Percentiles rank a stretch among this genome's conserved stretches.
These are phyloP conservation scores for Camelina hispida DNA, from an alignment of 345 rosid species.

Conservation along the genomic window DNA sequence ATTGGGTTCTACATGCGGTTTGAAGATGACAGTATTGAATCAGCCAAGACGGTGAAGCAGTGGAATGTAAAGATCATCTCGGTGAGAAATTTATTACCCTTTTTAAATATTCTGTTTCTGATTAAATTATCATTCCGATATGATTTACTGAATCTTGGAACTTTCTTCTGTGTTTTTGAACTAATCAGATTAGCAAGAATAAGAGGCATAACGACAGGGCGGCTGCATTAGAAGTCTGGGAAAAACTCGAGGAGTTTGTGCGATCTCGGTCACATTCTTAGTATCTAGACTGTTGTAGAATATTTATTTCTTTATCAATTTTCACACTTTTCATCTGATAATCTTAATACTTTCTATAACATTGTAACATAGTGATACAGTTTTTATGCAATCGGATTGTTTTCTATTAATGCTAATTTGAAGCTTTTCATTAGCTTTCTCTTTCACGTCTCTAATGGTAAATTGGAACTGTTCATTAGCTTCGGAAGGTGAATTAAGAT, in stretches of 20 bases:
- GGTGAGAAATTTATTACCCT: constrained; percentile 47
- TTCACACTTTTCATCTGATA: constrained; percentile 11
- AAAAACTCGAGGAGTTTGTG: constrained; percentile 86
- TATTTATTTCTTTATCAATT: constrained; percentile 37
- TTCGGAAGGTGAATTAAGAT: not conserved
- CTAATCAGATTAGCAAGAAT: constrained; percentile 89
- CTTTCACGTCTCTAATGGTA: not conserved
- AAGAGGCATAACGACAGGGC: constrained; percentile 95
- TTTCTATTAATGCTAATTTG: not conserved
- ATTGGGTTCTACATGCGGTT: constrained; percentile 92
- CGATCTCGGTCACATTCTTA: constrained; percentile 83
- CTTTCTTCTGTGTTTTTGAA: constrained; percentile 29
- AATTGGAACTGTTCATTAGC: no score
- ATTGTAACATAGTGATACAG: constrained; percentile 29
- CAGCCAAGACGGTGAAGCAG: constrained; percentile 91
- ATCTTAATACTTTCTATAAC: constrained; percentile 29
- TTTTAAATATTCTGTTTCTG: not conserved
- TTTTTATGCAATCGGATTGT: constrained; percentile 26
- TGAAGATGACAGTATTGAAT: constrained; percentile 96
- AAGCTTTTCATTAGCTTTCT: constrained; percentile 7
- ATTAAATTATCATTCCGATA: not conserved
- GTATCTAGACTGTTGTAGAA: constrained; percentile 30
- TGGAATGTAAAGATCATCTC: constrained; percentile 99
- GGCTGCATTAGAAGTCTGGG: constrained; percentile 98
- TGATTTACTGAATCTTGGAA: constrained; percentile 23